These are phyloP conservation scores for Madurella fahalii DNA, from an alignment of 2,329 filamentous ascomycete species.

Conservation along the genomic window DNA sequence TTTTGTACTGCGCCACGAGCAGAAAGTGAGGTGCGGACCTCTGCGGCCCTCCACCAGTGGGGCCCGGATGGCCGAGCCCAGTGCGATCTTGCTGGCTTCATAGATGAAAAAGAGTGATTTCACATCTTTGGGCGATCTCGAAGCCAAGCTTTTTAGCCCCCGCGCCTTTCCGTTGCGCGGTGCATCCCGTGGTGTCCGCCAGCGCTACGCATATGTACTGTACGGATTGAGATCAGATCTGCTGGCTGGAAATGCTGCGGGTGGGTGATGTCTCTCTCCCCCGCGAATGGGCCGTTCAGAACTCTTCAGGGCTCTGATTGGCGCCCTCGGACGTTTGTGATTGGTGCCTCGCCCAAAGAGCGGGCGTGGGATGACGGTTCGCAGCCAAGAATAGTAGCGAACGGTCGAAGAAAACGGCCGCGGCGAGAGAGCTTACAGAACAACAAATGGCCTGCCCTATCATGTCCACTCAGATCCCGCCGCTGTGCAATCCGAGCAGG, in stretches of 20 bases:
- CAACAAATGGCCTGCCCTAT: conserved; percentile 7
- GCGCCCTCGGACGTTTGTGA: conserved; percentile 11
- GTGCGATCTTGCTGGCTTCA: no score
- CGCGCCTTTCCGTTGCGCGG: background rate
- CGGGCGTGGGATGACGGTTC: background rate
- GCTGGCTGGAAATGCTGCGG: background rate
- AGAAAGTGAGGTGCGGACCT: no score
- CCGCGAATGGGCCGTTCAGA: conserved; percentile 6
- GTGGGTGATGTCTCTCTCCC: conserved; percentile 3
- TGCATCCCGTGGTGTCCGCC: no score
- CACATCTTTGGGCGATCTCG: background rate
- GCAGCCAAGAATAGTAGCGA: conserved; percentile 16
- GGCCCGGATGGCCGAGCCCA: no score
- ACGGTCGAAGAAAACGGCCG: conserved; percentile 8
- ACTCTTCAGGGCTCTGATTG: conserved; percentile 26
- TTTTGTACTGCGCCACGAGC: no score
- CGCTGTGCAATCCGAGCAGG: conserved; percentile 3
- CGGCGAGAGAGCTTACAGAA: background rate
- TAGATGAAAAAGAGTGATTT: no score
- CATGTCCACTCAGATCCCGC: conserved; percentile 12
- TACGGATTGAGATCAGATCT: background rate
- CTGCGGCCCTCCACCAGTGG: no score
- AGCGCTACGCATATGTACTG: background rate
- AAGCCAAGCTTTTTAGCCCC: background rate
- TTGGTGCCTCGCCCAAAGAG: background rate